Evolutionary conservation across 176 grass and related monocot species (phyloP), one percentile per base, ranked within the genome.

Genomic region (Pontederia paniculata): DNA sequence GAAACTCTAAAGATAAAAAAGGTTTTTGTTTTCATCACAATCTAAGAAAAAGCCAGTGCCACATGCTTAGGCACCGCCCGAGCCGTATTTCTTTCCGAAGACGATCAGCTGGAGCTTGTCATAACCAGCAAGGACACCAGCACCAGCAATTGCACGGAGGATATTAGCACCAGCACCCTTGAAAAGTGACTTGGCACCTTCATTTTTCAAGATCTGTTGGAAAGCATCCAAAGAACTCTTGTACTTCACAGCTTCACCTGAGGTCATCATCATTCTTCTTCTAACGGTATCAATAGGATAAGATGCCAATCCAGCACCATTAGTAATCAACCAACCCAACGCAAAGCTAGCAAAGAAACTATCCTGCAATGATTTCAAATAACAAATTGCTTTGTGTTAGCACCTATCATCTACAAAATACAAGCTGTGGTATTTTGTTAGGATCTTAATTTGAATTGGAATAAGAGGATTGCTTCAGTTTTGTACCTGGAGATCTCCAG

Each of bases 191-290:
- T 78, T 89, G 23, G 82, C 41, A 1, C n/a, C n/a, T n/a, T n/a
- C n/a, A n/a, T n/a, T n/a, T n/a, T n/a, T n/a, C n/a, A n/a, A n/a
- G n/a, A n/a, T 96, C 58, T 96, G 90, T 21, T 48, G 13, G 45
- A 96, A 89, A 4, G 85, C 85, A 9, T 96, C 85, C 42, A 96
- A 5, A 4, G 90, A 96, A 76, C 79, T 85, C 63, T 86, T 96
- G 85, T 96, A 96, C 76, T 96, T 89, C 45, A 96, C 90, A 0
- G 82, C 82, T 50, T 89, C 90, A 50, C 90, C 90, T 10, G 90
- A 96, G 7, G 90, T 96, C 90, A 96, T 96, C 90, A 96, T 96
- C 90, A 96, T 96, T 54, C 90, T 74, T n/a, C n/a, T n/a, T n/a
- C n/a, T n/a, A n/a, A n/a, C n/a, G n/a, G n/a, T n/a, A n/a, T n/a